Conservation (phyloP, 805 yeast genomes). For the Phaffomyces antillensis region DNA sequence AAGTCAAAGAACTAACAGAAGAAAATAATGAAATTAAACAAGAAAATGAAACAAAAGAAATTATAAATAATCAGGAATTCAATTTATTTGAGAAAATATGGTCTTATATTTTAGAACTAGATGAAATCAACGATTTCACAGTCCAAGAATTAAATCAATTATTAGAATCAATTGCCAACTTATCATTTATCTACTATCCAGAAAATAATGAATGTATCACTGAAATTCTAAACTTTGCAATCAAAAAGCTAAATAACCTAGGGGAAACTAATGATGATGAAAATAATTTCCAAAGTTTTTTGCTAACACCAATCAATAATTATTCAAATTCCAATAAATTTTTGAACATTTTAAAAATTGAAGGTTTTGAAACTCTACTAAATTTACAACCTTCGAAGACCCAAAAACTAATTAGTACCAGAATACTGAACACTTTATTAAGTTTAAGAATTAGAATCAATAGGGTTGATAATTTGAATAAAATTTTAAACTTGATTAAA, state of each 20-base stretch:
- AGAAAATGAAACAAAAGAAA: constrained; percentile 3
- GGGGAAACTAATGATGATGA: constrained; percentile 18
- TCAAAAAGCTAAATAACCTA: constrained; percentile 30
- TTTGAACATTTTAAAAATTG: constrained; percentile 33
- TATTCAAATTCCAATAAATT: constrained; percentile 18
- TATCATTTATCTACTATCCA: constrained; percentile 64
- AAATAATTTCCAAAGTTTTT: constrained; percentile 33
- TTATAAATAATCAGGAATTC: constrained; percentile 6
- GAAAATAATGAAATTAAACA: constrained; percentile 2
- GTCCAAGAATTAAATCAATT: constrained; percentile 58
- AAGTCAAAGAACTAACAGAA: too few species aligned
- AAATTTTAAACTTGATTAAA: constrained; percentile 50
- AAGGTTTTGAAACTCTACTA: constrained; percentile 47
- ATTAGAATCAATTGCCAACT: constrained; percentile 55
- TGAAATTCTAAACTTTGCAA: constrained; percentile 50
- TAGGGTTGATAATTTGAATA: constrained; percentile 43
- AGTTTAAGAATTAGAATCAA: constrained; percentile 29
- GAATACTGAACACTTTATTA: constrained; percentile 54
- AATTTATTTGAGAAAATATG: constrained; percentile 59
- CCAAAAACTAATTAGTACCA: constrained; percentile 52
- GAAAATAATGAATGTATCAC: constrained; percentile 53
- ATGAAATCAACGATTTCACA: constrained; percentile 52
- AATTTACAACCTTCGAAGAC: constrained; percentile 42
- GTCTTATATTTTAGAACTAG: constrained; percentile 51
- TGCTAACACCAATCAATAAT: constrained; percentile 42